These are phyloP conservation scores for Picea glauca DNA, from an alignment of 75 land plant species.

Conservation along the genomic window DNA sequence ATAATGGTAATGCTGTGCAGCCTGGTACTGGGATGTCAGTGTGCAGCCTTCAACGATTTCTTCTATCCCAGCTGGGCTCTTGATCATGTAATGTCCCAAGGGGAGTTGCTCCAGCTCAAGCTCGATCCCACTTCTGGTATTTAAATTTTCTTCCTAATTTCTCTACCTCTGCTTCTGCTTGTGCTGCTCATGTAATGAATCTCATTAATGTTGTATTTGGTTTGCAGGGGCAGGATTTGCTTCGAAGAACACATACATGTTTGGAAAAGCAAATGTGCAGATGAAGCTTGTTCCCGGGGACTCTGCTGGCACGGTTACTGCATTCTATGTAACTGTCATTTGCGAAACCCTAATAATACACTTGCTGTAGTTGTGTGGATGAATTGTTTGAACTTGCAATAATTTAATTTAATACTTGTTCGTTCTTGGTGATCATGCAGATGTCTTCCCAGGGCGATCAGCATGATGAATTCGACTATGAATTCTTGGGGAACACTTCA, in stretches of 20 bases:
- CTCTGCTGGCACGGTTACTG: no score
- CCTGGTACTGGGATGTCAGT: neutral
- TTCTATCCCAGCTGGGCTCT: constrained; percentile 57
- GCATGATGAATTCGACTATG: constrained; percentile 34
- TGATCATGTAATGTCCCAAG: constrained; percentile 50
- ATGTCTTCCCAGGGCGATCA: constrained; percentile 23
- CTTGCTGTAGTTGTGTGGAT: no score
- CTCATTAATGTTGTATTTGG: neutral
- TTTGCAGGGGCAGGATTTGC: constrained; percentile 53
- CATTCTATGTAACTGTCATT: no score
- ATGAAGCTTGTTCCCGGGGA: constrained; percentile 43
- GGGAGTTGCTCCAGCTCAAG: constrained; percentile 53
- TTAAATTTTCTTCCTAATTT: neutral
- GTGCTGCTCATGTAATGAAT: no score
- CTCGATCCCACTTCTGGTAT: constrained; percentile 61
- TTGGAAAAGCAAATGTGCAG: constrained; percentile 47
- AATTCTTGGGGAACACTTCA: constrained; percentile 41
- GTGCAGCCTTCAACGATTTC: constrained; percentile 36
- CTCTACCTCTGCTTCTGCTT: no score
- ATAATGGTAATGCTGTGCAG: neutral
- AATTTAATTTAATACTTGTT: no score
- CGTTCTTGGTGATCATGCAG: neutral
- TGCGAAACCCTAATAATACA: no score
- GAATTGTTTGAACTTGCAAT: no score
- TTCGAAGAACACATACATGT: constrained; percentile 63